phyloP scores from a whole-genome alignment of 768 basidiomycete genomes.

The Kwoniella mangroviensis region DNA sequence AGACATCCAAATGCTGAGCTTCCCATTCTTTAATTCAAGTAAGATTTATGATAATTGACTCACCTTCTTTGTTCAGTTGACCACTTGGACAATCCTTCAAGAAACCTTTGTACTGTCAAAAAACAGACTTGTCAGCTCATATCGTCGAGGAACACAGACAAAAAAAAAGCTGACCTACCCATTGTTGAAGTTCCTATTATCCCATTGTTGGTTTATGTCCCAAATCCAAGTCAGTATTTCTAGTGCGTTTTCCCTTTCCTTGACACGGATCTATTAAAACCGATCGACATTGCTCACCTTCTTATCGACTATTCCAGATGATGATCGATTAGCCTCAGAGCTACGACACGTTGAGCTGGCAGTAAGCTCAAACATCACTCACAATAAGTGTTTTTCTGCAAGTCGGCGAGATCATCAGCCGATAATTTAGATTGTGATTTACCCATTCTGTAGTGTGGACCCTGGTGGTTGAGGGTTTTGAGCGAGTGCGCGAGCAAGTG shows the following conservation, averaged over 20 bases:
- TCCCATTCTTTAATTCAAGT: no score
- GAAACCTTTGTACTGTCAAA: slow-evolving; percentile 91
- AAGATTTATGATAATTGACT: slow-evolving; percentile 3
- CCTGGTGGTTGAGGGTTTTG: no score
- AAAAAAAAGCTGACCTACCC: slow-evolving; percentile 34
- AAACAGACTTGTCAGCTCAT: slow-evolving; percentile 25
- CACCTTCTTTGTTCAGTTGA: slow-evolving; percentile 80
- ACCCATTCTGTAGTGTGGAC: slow-evolving; percentile 67
- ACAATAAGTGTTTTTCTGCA: slow-evolving; percentile 99
- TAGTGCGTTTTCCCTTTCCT: no score
- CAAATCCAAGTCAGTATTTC: no score
- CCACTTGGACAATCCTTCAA: slow-evolving; percentile 98
- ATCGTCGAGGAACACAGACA: neutral
- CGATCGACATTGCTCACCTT: slow-evolving; percentile 40
- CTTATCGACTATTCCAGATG: slow-evolving; percentile 51
- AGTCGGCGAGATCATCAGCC: slow-evolving; percentile 87
- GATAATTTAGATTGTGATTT: slow-evolving; percentile 96
- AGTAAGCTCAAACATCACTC: slow-evolving; percentile 34
- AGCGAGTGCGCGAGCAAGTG: no score
- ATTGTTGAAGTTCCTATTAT: slow-evolving; percentile 53
- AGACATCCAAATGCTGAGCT: no score
- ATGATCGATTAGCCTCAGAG: no score
- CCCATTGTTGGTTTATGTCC: slow-evolving; percentile 1
- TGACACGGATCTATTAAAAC: neutral
- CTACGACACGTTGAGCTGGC: no score